Percentiles rank a stretch among this genome's conserved stretches.
phyloP scores from a whole-genome alignment of 2,329 filamentous ascomycete species.

The Trichoderma koningii region DNA sequence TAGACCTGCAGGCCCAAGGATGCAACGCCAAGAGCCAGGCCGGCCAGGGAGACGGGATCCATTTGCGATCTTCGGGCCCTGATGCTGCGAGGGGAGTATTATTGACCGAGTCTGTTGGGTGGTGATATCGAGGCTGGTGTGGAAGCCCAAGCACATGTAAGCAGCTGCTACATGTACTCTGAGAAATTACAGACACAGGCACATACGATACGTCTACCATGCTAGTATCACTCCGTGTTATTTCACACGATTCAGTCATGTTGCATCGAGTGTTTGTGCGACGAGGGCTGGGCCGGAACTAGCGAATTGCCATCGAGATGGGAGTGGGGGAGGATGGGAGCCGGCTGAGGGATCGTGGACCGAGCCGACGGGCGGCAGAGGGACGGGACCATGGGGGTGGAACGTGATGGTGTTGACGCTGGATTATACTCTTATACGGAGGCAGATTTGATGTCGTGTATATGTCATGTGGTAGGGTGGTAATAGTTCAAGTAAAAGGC shows the following conservation, averaged over 20 bases:
- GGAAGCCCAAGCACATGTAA: not conserved
- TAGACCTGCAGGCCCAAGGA: conserved; percentile 51
- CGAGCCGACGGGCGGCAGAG: conserved; percentile 17
- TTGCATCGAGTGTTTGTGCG: conserved; percentile 4
- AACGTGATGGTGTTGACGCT: not conserved
- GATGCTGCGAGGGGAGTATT: not conserved
- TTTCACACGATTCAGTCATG: not conserved
- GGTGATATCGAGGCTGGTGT: not conserved
- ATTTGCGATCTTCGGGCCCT: conserved; percentile 28
- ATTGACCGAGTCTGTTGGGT: not conserved
- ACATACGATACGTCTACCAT: not conserved
- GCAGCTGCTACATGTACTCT: too few species aligned
- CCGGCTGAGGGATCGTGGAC: conserved; percentile 12
- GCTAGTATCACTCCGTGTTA: not conserved
- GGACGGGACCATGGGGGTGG: not conserved
- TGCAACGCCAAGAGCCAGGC: conserved; percentile 49
- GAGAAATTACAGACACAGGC: too few species aligned
- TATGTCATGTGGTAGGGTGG: too few species aligned
- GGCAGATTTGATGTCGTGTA: not conserved
- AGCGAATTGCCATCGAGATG: conserved; percentile 3
- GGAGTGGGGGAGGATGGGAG: conserved; percentile 2
- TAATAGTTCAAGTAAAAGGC: too few species aligned
- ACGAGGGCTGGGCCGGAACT: conserved; percentile 10
- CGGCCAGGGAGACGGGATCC: conserved; percentile 48
- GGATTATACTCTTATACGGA: not conserved